Base-by-base conservation (phyloP, 1,284 basidiomycete genomes). In the Gomphus sp. region DNA sequence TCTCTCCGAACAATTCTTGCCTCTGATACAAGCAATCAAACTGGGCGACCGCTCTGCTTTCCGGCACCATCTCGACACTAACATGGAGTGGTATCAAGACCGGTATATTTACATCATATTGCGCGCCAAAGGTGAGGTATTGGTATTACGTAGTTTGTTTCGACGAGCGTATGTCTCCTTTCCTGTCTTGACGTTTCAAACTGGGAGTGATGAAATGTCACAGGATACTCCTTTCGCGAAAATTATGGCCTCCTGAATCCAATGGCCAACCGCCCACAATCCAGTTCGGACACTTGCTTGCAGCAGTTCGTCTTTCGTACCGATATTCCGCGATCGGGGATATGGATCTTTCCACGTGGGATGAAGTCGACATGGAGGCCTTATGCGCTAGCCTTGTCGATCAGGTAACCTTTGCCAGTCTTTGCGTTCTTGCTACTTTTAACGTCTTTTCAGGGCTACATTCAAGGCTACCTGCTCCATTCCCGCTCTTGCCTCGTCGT, bases 71-170 rank as follows among this genome's bases (percentile, higher is more conserved):
- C 59, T 75, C 12, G 64, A 68, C 2, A 58, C 63, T 44, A 61
- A 67, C 33, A 64, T 68, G 36, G 70, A 72, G 52, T 75, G 72
- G 72, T 70, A 70, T 52, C 63, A 72, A 28, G 60, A 62, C n/a
- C 57, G 71, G 52, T 66, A 65, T 14, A 63, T 74, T 22, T 73
- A 72, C 69, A 65, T 74, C 56, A 63, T 74, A 1, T 60, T 74
- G 43, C 69, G 66, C 44, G 73, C 74, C 59, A 67, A 74, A 34
- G 73, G 72, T 18, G 73, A 74, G 64, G 70, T 73, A 8, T 62
- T 76, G 18, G 70, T 76, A 7, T 72, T 73, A 71, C 63, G 74
- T 25, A 73, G 71, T 56, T 62, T 76, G 18, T 69, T 75, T 58
- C 66, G 73, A 5, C 60, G 64, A 53, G 66, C 69, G 72, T 73